Evolutionary conservation across 352 stramenopile genomes (phyloP).

Genomic region (Pythium apleroticum): DNA sequence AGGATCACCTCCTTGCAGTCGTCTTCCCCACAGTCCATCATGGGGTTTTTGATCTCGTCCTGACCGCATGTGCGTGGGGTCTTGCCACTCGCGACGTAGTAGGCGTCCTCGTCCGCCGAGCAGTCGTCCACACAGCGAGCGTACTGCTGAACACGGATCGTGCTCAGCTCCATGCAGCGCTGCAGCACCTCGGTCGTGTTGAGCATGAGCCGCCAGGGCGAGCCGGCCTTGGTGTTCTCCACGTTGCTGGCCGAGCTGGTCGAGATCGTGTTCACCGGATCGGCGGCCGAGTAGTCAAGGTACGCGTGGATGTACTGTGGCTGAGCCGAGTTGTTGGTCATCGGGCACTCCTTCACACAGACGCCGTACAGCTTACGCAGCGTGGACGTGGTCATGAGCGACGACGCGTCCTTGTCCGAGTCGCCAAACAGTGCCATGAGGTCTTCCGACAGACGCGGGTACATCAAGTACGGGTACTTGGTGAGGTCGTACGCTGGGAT

Average conservation of each 20-base stretch:
- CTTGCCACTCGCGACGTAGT: conserved; percentile 30
- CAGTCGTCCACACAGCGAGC: conserved; percentile 72
- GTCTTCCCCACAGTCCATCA: conserved; percentile 48
- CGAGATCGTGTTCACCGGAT: conserved; percentile 40
- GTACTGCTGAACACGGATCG: conserved; percentile 40
- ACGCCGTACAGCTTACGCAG: conserved; percentile 51
- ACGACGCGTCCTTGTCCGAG: conserved; percentile 19
- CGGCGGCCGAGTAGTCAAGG: conserved; percentile 42
- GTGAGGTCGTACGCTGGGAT: conserved; percentile 67
- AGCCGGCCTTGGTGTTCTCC: conserved; percentile 57
- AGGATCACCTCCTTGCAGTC: conserved; percentile 52
- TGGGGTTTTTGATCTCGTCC: conserved; percentile 45
- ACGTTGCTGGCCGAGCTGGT: conserved; percentile 25
- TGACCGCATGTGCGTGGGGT: conserved; percentile 40
- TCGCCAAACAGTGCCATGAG: conserved; percentile 32
- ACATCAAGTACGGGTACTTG: conserved; percentile 67
- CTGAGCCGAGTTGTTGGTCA: conserved; percentile 35
- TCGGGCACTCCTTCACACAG: conserved; percentile 49
- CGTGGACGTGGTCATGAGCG: conserved; percentile 24
- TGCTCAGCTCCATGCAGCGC: conserved; percentile 66
- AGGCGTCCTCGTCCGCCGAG: conserved; percentile 35
- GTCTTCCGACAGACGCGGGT: conserved; percentile 66
- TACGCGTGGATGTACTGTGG: conserved; percentile 64
- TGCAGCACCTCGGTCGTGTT: conserved; percentile 68
- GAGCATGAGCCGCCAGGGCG: conserved; percentile 59